These are phyloP conservation scores for Austroboletus novae-zelandiae DNA, from an alignment of 1,284 basidiomycete genomes.

Conservation along the genomic window DNA sequence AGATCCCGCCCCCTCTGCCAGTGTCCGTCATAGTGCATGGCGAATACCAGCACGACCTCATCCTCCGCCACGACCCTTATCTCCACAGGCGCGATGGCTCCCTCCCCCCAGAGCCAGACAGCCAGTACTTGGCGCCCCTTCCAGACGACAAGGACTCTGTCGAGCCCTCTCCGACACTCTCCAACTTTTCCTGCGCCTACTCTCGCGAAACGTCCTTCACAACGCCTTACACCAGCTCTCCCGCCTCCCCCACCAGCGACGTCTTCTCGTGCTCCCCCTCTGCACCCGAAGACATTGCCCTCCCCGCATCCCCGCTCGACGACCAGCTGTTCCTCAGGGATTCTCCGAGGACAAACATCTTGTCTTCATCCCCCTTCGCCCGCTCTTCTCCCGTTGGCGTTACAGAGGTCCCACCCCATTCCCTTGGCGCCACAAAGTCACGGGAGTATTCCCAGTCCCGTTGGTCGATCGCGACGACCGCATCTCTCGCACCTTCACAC, in stretches of 20 bases:
- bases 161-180: conserved; percentile 28
- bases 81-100: conserved; percentile 15
- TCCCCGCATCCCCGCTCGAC: conserved; percentile 24
- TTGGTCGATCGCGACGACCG: conserved; percentile 31
- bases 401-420: background rate
- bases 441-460: conserved; percentile 24
- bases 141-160: conserved; percentile 29
- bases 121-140: conserved; percentile 9
- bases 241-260: conserved; percentile 19
- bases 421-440: conserved; percentile 13
- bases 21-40: conserved; percentile 33
- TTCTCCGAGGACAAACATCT: conserved; percentile 2
- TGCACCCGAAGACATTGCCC: conserved; percentile 22
- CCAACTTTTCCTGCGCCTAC: conserved; percentile 25
- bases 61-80: conserved; percentile 20
- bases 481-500: conserved; percentile 15
- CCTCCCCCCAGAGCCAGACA: conserved; percentile 14
- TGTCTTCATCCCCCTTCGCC: conserved; percentile 6
- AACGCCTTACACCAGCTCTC: conserved; percentile 20
- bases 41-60: conserved; percentile 27
- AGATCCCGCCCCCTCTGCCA: conserved; percentile 26
- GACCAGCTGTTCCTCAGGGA: conserved; percentile 8
- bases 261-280: conserved; percentile 18
- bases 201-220: conserved; percentile 28
- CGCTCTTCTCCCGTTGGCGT: background rate